A percentile compares a stretch with the other conserved stretches of the same genome.
These are phyloP conservation scores for Plasmodium blacklocki DNA, from an alignment of 169 alveolate genomes.

Conservation along the genomic window DNA sequence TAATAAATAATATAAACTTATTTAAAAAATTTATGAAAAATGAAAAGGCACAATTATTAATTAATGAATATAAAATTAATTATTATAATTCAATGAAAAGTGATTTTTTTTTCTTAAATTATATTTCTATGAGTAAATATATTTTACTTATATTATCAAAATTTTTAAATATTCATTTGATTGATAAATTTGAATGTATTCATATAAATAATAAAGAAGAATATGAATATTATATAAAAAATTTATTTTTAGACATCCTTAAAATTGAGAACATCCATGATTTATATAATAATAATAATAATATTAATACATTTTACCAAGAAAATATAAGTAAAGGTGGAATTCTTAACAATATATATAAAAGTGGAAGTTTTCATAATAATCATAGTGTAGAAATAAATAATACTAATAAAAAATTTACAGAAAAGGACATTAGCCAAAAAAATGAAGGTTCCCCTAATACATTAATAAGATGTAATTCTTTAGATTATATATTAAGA, in stretches of 20 bases:
- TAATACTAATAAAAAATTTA: too few relatives aligned
- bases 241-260: constrained; percentile 19
- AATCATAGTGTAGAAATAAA: too few relatives aligned
- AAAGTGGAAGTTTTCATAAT: too few relatives aligned
- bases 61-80: constrained; percentile 30
- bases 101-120: constrained; percentile 14
- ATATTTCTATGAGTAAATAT: constrained; percentile 35
- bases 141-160: constrained; percentile 26
- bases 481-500: too few relatives aligned
- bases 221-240: constrained; percentile 7
- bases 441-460: too few relatives aligned
- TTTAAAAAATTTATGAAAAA: constrained; percentile 18
- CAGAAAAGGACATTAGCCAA: too few relatives aligned
- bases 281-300: not conserved
- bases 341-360: too few relatives aligned
- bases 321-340: constrained; percentile 1
- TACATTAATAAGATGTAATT: too few relatives aligned
- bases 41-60: constrained; percentile 26
- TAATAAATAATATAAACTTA: constrained; percentile 9
- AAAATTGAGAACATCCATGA: constrained; percentile 10
- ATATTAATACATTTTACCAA: not conserved
- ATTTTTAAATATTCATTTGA: constrained; percentile 30
- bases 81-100: constrained; percentile 5
- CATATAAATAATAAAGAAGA: constrained; percentile 31
- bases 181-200: constrained; percentile 11